Evolutionary conservation across 2,329 filamentous ascomycete genomes (phyloP), one percentile per base, ranked within the genome.

Genomic region (Arachnopeziza araneosa): DNA sequence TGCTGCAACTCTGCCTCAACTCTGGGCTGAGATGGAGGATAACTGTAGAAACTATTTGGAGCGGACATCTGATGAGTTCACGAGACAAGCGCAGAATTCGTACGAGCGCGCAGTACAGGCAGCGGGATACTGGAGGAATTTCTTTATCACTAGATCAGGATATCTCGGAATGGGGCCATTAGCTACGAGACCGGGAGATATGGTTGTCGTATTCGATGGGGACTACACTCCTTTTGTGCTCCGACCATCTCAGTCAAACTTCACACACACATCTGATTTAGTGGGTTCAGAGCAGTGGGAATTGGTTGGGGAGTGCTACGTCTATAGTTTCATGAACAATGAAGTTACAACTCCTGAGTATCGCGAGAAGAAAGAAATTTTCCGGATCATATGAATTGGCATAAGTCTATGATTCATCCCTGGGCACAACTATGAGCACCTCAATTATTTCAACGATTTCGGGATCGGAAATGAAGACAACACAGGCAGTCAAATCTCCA

Each of bases 271-370:
- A 17, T 17, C 36, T 19, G 36, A 7, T 44, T 44, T 12, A 14
- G 17, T 7, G 12, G 12, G 6, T 19, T 44, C 12, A 6, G 12
- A 44, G 17, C 5, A 44, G 17, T 44, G 36, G 36, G 12, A 14
- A 12, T 14, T 44, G 17, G 36, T 44, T 3, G 36, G 36, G 17
- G 36, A 55, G 19, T 55, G 30, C 21, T 55, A 55, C 36, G n/a
- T 55, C 22, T 32, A 55, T 49, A 32, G 32, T 21, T 49, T 55
- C n/a, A 55, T 55, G 32, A 23, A 55, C 21, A 55, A 55, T 24
- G 54, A 55, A 14, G 54, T 55, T 21, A 23, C n/a, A 36, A 32
- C 32, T 19, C 54, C 54, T 14, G 32, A 55, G 22, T 55, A 36
- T 30, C 36, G 23, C 14, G 54, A n/a, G 2, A 55, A 49, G 24